Evolutionary conservation across 306 rosid genomes (phyloP).

Genomic region (Boehmeria nivea): DNA sequence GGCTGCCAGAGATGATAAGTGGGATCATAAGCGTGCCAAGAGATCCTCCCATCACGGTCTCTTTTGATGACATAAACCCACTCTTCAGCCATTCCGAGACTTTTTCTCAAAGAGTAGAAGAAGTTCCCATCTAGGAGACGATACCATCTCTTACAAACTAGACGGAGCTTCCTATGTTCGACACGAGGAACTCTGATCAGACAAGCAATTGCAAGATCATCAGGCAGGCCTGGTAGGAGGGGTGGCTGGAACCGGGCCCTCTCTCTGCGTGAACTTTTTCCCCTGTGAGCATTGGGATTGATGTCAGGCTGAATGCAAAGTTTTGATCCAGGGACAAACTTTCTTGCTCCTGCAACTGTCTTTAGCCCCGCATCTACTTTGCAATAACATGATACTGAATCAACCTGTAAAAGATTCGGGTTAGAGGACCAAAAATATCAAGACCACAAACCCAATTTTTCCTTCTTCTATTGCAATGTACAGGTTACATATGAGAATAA

Average conservation of each 20-base stretch:
- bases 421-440: conserved; percentile 11
- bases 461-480: neutral
- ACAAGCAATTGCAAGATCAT: conserved; percentile 98
- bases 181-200: conserved; percentile 89
- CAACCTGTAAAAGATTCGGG: conserved; percentile 59
- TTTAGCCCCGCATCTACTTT: conserved; percentile 93
- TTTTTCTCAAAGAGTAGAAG: conserved; percentile 88
- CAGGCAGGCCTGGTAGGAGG: conserved; percentile 95
- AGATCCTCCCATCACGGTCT: conserved; percentile 89
- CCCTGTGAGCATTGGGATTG: conserved; percentile 85
- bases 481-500: neutral
- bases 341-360: conserved; percentile 93
- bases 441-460: neutral
- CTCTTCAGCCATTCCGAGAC: conserved; percentile 99
- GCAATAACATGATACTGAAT: conserved; percentile 95
- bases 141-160: conserved; percentile 94
- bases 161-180: conserved; percentile 85
- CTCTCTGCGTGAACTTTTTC: conserved; percentile 69
- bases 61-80: conserved; percentile 98
- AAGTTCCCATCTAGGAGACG: conserved; percentile 89
- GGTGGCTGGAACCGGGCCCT: conserved; percentile 89
- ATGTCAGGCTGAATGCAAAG: conserved; percentile 96
- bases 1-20: conserved; percentile 96
- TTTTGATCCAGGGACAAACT: conserved; percentile 93
- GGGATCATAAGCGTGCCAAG: conserved; percentile 98